Evolutionary conservation across 2,329 filamentous ascomycete genomes (phyloP).

Genomic region (Allantophomopsis cytisporea): DNA sequence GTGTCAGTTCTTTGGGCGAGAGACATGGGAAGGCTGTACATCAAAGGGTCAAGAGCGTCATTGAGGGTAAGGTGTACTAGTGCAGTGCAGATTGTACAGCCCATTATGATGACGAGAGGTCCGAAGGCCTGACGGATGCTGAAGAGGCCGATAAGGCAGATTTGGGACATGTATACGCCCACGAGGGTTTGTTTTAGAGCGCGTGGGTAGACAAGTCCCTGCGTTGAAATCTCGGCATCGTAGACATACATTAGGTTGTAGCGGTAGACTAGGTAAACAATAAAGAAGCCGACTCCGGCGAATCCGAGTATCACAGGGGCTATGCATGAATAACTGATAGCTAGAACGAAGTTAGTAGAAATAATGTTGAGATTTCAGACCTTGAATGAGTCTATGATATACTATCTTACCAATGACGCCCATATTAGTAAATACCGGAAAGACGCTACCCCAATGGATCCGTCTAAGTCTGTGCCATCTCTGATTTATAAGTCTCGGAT

Average conservation of each 20-base stretch:
- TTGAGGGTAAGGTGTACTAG: conserved; percentile 34
- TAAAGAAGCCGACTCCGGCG: conserved; percentile 42
- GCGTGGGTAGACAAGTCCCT: conserved; percentile 49
- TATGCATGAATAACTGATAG: conserved; percentile 51
- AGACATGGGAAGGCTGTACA: conserved; percentile 13
- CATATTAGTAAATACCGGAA: conserved; percentile 41
- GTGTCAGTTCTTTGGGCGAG: too few relatives aligned
- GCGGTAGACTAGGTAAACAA: conserved; percentile 52
- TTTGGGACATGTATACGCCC: conserved; percentile 46
- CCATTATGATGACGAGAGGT: conserved; percentile 41
- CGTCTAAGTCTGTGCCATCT: conserved; percentile 37
- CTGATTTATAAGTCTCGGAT: conserved; percentile 44
- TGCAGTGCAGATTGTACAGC: conserved; percentile 37
- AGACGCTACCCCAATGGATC: conserved; percentile 44
- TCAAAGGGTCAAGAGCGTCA: conserved; percentile 13
- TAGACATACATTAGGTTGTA: conserved; percentile 55
- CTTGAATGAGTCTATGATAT: neutral
- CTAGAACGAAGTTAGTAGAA: conserved; percentile 17
- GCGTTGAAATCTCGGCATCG: conserved; percentile 43
- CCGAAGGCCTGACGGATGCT: conserved; percentile 37
- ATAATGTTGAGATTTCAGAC: too few relatives aligned
- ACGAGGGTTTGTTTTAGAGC: conserved; percentile 50
- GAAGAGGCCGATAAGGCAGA: conserved; percentile 51
- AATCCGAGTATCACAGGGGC: conserved; percentile 53
- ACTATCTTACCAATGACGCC: conserved; percentile 33